Base-by-base conservation (phyloP, 139 green algal species). In the Coelastrella sp. region DNA sequence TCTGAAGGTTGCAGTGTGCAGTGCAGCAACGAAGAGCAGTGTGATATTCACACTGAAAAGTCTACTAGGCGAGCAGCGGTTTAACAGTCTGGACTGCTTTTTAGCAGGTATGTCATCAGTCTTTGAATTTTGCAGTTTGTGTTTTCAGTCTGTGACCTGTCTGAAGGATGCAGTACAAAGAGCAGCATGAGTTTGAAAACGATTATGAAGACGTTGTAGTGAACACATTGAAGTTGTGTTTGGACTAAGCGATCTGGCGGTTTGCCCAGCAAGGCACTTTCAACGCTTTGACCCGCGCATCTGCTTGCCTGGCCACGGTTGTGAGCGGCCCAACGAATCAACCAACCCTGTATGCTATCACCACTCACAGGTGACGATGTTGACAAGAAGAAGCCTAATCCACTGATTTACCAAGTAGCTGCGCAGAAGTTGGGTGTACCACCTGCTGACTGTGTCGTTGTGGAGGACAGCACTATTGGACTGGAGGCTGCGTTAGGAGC, bases 321-420 rank as follows among this genome's bases (percentile, higher is more conserved):
- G n/a, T n/a, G n/a, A n/a, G n/a, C n/a, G n/a, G n/a, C n/a, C n/a
- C n/a, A n/a, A n/a, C n/a, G n/a, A n/a, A n/a, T n/a, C n/a, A n/a
- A n/a, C n/a, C n/a, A n/a, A n/a, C n/a, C n/a, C n/a, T n/a, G n/a
- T n/a, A n/a, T 71, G 61, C 61, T 71, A 13, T 3, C 61, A 10
- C 14, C 11, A 13, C 23, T 14, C 13, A 19, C 71, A 94, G 93
- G 93, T n/a, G 96, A 98, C 61, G 93, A 97, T 22, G 98, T 99
- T 19, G 91, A 94, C 59, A 96, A 96, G 91, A 99, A 99, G 92
- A 99, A 99, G 93, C 98, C 98, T 4, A 95, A 97, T 85, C 98
- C 98, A 0, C 95, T 94, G 61, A 97, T 99, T 68, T 99, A 99
- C 94, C 82, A 90, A 2, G 90, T 99, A 60, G 98, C 98, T 5